phyloP scores from a whole-genome alignment of 805 yeast genomes.

The Hanseniaspora meyeri region DNA sequence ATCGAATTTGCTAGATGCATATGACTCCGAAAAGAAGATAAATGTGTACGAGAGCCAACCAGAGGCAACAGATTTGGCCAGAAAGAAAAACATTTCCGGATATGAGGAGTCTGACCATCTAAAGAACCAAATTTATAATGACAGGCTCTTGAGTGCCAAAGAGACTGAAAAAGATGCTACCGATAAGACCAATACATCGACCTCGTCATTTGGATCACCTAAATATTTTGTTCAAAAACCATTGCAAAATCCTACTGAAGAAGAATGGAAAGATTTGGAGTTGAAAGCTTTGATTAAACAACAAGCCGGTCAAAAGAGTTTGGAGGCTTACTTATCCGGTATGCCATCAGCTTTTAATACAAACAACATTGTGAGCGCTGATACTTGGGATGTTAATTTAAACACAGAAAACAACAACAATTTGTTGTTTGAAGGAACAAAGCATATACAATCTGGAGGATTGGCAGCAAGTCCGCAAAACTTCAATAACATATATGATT shows the following conservation, averaged over 20 bases:
- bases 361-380: slow-evolving; percentile 1
- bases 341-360: slow-evolving; percentile 13
- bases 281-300: slow-evolving; percentile 27
- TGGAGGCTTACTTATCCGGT: slow-evolving; percentile 25
- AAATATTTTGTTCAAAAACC: slow-evolving; percentile 26
- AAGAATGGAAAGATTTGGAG: slow-evolving; percentile 27
- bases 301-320: slow-evolving; percentile 26
- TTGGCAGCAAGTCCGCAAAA: neutral
- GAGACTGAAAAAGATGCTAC: neutral
- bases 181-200: neutral
- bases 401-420: neutral
- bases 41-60: slow-evolving; percentile 9
- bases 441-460: neutral
- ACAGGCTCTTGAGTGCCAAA: neutral
- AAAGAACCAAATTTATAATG: slow-evolving; percentile 10
- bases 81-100: neutral
- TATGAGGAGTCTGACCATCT: slow-evolving; percentile 8
- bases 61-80: neutral
- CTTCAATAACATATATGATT: neutral
- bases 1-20: slow-evolving; percentile 36
- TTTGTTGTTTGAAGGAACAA: slow-evolving; percentile 2
- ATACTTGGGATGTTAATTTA: slow-evolving; percentile 5
- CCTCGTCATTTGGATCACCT: slow-evolving; percentile 8
- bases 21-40: slow-evolving; percentile 20
- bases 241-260: slow-evolving; percentile 20